A percentile compares a stretch with the other conserved stretches of the same genome.
Conservation (phyloP, 2,329 filamentous ascomycete species). For the Xylariaceae sp. region DNA sequence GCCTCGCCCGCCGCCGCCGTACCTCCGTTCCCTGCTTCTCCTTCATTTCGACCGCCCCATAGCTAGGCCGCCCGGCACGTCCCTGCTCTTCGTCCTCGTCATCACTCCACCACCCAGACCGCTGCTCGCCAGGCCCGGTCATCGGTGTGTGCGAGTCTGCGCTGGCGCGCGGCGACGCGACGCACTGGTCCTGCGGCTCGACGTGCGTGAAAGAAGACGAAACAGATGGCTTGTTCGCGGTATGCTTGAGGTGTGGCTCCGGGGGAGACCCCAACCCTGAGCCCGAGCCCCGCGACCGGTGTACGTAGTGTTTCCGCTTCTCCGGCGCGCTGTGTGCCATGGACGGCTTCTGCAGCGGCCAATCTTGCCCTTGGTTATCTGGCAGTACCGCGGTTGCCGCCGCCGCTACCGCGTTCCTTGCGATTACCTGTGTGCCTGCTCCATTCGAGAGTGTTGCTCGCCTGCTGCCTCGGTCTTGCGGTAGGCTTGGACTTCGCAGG, state of each 20-base stretch:
- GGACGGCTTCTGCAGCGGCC: constrained; percentile 14
- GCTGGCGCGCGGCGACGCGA: constrained; percentile 7
- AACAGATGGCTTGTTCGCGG: constrained; percentile 11
- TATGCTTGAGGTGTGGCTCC: background rate
- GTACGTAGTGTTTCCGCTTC: constrained; percentile 2
- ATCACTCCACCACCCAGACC: constrained; percentile 20
- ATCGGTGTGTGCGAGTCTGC: constrained; percentile 17
- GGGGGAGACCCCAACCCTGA: background rate
- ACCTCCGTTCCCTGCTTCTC: constrained; percentile 8
- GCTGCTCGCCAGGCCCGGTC: constrained; percentile 12
- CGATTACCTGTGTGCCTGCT: background rate
- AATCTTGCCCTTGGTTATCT: constrained; percentile 5
- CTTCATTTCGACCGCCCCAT: constrained; percentile 3
- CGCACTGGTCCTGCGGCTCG: background rate
- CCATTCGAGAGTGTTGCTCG: constrained; percentile 4
- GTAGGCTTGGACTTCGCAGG: constrained; percentile 17
- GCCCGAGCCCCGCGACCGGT: constrained; percentile 5
- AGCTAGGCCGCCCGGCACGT: constrained; percentile 1
- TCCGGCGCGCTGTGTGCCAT: constrained; percentile 5
- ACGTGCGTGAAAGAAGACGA: background rate
- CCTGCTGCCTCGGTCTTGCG: constrained; percentile 11
- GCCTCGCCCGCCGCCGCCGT: constrained; percentile 12
- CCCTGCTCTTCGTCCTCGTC: constrained; percentile 14
- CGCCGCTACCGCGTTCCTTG: background rate
- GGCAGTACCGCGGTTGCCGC: too few species aligned